Conservation (phyloP, 208 protist species). For the Angomonas ambiguus region DNA sequence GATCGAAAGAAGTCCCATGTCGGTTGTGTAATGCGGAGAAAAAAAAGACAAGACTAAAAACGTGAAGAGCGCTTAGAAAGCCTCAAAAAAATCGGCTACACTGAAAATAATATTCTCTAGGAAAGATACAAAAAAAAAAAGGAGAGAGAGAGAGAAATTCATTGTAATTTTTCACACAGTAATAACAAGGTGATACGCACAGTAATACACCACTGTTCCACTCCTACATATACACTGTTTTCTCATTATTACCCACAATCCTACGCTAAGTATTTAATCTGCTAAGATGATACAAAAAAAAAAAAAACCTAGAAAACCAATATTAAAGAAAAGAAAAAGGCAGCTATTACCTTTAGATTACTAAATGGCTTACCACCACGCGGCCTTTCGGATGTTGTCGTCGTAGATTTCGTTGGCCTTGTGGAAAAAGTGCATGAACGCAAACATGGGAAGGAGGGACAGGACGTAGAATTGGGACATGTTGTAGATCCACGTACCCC, state of each 20-base stretch:
- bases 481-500: constrained; percentile 90
- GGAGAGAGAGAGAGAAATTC: not conserved
- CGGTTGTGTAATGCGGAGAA: not conserved
- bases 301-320: constrained; percentile 10
- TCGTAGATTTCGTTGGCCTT: constrained; percentile 83
- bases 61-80: not conserved
- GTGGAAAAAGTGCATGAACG: constrained; percentile 77
- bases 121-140: constrained; percentile 11
- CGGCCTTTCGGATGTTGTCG: constrained; percentile 74
- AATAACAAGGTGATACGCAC: no score
- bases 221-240: no score
- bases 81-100: no score
- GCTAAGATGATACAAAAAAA: constrained; percentile 9
- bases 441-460: constrained; percentile 72
- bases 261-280: constrained; percentile 6
- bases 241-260: not conserved
- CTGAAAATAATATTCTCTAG: not conserved
- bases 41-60: constrained; percentile 1
- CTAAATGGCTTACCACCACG: constrained; percentile 78
- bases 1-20: constrained; percentile 98
- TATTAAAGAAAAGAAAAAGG: not conserved
- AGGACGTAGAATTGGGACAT: constrained; percentile 86
- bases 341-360: not conserved
- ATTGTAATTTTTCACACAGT: no score
- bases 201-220: no score